Percentiles rank a stretch among this genome's conserved stretches.
Conservation (phyloP, 352 stramenopile species). For the Phytophthora tubulina region DNA sequence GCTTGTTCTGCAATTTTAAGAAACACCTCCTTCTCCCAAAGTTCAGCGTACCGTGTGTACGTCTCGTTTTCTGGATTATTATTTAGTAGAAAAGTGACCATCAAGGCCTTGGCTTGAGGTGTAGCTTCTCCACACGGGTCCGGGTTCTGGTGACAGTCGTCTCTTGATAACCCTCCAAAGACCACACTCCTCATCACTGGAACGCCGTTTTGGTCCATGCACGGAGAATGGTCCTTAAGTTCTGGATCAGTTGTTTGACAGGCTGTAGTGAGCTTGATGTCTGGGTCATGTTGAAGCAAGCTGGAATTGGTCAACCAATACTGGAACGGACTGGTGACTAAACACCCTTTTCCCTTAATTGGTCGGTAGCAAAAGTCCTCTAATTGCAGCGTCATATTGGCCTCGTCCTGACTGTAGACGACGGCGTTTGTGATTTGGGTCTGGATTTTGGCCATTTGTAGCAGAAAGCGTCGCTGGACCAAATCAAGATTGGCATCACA, state of each 20-base stretch:
- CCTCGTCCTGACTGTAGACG: conserved; percentile 32
- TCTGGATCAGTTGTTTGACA: conserved; percentile 81
- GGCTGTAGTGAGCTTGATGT: conserved; percentile 89
- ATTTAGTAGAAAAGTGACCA: conserved; percentile 91
- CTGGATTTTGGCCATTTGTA: conserved; percentile 74
- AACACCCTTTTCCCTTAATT: conserved; percentile 80
- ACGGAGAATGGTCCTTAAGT: conserved; percentile 69
- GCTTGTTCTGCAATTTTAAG: conserved; percentile 47
- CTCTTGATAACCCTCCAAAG: conserved; percentile 76
- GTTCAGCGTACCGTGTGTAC: conserved; percentile 77
- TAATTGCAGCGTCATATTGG: conserved; percentile 54
- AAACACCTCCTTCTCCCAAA: conserved; percentile 88
- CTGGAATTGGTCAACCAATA: conserved; percentile 76
- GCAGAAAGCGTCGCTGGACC: conserved; percentile 66
- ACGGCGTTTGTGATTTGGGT: conserved; percentile 54
- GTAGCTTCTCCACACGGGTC: conserved; percentile 88
- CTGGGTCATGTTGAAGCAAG: conserved; percentile 68
- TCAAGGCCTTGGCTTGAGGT: conserved; percentile 75
- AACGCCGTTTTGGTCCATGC: conserved; percentile 92
- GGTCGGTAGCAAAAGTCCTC: conserved; percentile 85
- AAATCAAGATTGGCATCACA: conserved; percentile 56
- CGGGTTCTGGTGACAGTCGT: conserved; percentile 78
- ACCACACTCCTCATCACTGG: conserved; percentile 91
- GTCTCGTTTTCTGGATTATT: conserved; percentile 79
- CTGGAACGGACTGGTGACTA: conserved; percentile 87